Conservation (phyloP, 139 green algal genomes). For the Eudorina sp. region DNA sequence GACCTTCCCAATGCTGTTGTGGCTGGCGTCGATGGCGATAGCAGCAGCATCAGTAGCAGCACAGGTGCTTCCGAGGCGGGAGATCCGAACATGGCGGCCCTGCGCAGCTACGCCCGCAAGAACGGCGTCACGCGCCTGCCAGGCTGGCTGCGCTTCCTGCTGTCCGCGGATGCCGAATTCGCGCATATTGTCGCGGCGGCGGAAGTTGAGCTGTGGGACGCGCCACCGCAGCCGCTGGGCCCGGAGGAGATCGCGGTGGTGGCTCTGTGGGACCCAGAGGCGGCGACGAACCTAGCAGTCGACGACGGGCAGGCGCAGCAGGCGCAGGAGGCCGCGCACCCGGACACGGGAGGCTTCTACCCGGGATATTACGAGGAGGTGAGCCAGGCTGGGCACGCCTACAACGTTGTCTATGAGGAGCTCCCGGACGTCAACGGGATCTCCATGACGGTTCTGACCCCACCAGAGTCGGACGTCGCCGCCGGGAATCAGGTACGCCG, state of each 20-base stretch:
- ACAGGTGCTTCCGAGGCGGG: not conserved
- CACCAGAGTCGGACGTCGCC: too few species aligned
- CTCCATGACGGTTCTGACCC: too few species aligned
- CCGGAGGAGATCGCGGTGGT: not conserved
- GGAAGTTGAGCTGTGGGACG: not conserved
- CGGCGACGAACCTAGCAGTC: too few species aligned
- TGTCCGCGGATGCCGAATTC: conserved; percentile 19
- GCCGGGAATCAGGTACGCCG: too few species aligned
- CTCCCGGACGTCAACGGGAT: too few species aligned
- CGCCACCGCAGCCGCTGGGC: not conserved
- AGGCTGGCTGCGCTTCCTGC: not conserved
- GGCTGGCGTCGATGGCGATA: too few species aligned
- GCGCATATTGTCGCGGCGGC: not conserved
- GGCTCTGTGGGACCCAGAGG: not conserved
- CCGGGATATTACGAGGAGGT: too few species aligned
- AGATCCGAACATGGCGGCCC: not conserved
- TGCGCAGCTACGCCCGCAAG: not conserved
- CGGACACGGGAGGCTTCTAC: not conserved
- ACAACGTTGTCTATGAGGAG: too few species aligned
- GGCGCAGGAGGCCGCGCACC: not conserved
- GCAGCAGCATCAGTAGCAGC: not conserved
- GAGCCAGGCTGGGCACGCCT: too few species aligned
- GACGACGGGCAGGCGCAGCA: not conserved
- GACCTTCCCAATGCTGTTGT: too few species aligned
- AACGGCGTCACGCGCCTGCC: not conserved